Conservation (phyloP, 129 eudicot genomes). For the Centrapalus pauciflorus region DNA sequence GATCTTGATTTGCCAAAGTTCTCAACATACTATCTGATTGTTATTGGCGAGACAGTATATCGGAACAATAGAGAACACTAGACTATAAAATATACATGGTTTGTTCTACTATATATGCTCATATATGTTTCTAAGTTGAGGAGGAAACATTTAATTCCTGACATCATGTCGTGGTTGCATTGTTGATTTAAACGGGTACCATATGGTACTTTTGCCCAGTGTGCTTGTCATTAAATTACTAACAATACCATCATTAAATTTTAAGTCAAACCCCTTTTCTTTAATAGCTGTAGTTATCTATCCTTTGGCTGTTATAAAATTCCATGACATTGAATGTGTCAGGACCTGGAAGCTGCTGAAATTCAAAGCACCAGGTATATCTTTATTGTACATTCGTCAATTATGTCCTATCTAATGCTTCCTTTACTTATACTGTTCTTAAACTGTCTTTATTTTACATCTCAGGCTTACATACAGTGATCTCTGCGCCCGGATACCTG, state of each 20-base stretch:
- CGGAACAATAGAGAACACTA: too few species aligned
- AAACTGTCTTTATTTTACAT: slow-evolving; percentile 11
- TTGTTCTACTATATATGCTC: too few species aligned
- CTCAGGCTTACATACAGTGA: slow-evolving; percentile 95
- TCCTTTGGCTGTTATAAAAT: background rate
- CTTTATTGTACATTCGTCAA: background rate
- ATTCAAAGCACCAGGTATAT: slow-evolving; percentile 55
- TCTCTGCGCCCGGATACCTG: slow-evolving; percentile 89
- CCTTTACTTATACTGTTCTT: slow-evolving; percentile 8
- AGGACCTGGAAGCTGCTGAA: slow-evolving; percentile 61
- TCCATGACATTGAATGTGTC: slow-evolving; percentile 32
- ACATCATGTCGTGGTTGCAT: too few species aligned
- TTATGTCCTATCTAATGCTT: background rate
- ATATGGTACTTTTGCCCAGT: background rate
- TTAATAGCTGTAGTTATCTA: background rate
- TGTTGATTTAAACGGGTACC: background rate
- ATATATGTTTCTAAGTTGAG: too few species aligned
- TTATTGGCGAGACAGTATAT: too few species aligned
- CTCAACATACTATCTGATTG: too few species aligned
- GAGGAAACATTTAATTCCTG: too few species aligned
- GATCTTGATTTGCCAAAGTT: too few species aligned
- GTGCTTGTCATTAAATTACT: background rate
- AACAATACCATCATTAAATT: background rate
- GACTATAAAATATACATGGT: too few species aligned
- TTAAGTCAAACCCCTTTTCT: background rate